A percentile compares a stretch with the other conserved stretches of the same genome.
These are phyloP conservation scores for Salicornia ramosissima DNA, from an alignment of 148 eudicot genomes.

Conservation along the genomic window DNA sequence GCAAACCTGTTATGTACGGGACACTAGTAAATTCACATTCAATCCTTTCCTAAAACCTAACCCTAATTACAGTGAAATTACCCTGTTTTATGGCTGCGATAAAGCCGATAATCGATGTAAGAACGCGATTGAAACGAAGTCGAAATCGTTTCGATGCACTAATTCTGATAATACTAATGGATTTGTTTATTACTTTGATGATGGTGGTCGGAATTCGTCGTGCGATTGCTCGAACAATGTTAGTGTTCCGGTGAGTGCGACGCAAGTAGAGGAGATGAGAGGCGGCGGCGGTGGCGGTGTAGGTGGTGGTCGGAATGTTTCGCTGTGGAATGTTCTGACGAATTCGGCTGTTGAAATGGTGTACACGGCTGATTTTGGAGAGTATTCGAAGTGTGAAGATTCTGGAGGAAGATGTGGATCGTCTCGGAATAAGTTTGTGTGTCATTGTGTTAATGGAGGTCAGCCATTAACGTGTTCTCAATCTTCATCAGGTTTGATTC, in stretches of 20 bases:
- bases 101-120: background rate
- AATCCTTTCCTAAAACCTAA: background rate
- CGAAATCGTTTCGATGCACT: background rate
- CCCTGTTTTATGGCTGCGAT: slow-evolving; percentile 11
- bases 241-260: slow-evolving; percentile 15
- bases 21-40: background rate
- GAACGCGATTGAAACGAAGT: background rate
- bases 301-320: no score
- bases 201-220: background rate
- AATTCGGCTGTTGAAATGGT: slow-evolving; percentile 5
- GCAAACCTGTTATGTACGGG: background rate
- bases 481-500: background rate
- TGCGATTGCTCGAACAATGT: background rate
- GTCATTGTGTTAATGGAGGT: slow-evolving; percentile 12
- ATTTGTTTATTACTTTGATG: slow-evolving; percentile 1
- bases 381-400: slow-evolving; percentile 5
- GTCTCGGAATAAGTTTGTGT: background rate
- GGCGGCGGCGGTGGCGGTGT: background rate
- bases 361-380: background rate
- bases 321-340: background rate
- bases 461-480: background rate
- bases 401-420: slow-evolving; percentile 23
- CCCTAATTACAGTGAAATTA: background rate
- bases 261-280: background rate
- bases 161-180: background rate